Percentiles rank a stretch among this genome's conserved stretches.
Conservation (phyloP, 352 stramenopile genomes). For the Phytophthora ohioensis region DNA sequence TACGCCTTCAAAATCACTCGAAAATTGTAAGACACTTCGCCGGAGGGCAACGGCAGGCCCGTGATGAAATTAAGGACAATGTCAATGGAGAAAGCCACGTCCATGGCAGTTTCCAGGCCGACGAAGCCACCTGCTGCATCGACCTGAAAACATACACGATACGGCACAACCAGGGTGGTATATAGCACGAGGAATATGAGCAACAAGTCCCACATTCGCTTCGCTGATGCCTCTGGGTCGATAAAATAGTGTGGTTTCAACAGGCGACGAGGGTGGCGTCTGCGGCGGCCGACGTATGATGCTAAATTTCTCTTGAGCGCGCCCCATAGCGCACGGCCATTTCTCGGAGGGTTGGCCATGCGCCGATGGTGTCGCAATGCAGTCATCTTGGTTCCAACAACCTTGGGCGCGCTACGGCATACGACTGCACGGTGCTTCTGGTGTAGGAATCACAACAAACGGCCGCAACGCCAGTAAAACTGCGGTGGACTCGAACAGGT, state of each 20-base stretch:
- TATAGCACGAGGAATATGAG: constrained; percentile 78
- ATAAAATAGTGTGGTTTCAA: constrained; percentile 64
- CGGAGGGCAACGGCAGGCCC: constrained; percentile 65
- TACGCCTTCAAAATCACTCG: constrained; percentile 62
- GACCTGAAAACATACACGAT: constrained; percentile 79
- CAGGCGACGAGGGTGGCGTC: constrained; percentile 32
- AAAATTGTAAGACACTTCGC: constrained; percentile 70
- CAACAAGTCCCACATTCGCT: constrained; percentile 75
- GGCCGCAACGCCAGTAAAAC: constrained; percentile 7
- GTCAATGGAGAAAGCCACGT: constrained; percentile 76
- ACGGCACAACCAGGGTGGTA: constrained; percentile 77
- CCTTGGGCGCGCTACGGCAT: constrained; percentile 21
- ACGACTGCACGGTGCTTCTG: constrained; percentile 17
- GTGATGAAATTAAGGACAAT: constrained; percentile 87
- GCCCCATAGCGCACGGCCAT: constrained; percentile 55
- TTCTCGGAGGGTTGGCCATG: constrained; percentile 43
- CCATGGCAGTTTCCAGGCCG: constrained; percentile 65
- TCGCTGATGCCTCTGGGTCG: constrained; percentile 61
- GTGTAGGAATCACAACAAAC: constrained; percentile 4
- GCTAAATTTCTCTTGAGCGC: constrained; percentile 66
- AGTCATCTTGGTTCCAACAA: constrained; percentile 31
- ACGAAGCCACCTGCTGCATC: constrained; percentile 63
- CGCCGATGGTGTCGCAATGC: constrained; percentile 24
- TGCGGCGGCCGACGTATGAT: constrained; percentile 49
- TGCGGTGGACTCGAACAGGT: constrained; percentile 24